Base-by-base conservation (phyloP, 2,329 filamentous ascomycete species). In the Colletotrichum paranaense region DNA sequence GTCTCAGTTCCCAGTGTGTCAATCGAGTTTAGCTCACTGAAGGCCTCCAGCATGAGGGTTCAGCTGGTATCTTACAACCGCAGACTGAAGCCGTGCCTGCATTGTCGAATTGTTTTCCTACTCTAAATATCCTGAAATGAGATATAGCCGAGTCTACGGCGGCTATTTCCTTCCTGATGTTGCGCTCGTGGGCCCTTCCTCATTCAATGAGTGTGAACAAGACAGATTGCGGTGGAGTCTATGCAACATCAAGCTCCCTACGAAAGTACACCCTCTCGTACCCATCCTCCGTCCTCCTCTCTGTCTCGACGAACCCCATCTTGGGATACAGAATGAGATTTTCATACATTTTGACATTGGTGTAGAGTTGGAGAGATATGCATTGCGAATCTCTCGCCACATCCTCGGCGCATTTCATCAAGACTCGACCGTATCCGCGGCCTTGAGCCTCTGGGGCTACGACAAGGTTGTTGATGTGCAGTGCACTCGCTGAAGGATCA, bases 251-350 rank as follows among this genome's bases (percentile, higher is more conserved):
- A n/a, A 82, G 26, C 0, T 74, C 68, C 52, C 80, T 83, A 0
- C 79, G 77, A 67, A 80, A 84, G 63, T 80, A 84, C 0, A 84
- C 82, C 2, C 82, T 75, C 5, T 82, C 76, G 56, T 80, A 83
- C 0, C 82, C 82, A 14, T 78, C 77, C 16, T 83, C 82, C 0
- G 55, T 76, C 46, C 65, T 77, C 12, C 81, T 74, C 9, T 63
- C 82, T 2, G 73, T 78, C 71, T 84, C 80, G 0, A 65, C n/a
- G 24, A 82, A 84, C 0, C 82, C 82, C 77, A 58, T 57, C 26
- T 19, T 78, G 32, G 52, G 32, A 22, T 65, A 65, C 4, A 80
- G 57, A 0, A 81, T 62, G 26, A 84, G 76, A 5, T 82, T 80
- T 5, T 82, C 82, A 5, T 79, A 73, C 0, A 78, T 72, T 8